A percentile compares a stretch with the other conserved stretches of the same genome.
These are phyloP conservation scores for Trichoderma gracile DNA, from an alignment of 2,329 filamentous ascomycete species.

Conservation along the genomic window DNA sequence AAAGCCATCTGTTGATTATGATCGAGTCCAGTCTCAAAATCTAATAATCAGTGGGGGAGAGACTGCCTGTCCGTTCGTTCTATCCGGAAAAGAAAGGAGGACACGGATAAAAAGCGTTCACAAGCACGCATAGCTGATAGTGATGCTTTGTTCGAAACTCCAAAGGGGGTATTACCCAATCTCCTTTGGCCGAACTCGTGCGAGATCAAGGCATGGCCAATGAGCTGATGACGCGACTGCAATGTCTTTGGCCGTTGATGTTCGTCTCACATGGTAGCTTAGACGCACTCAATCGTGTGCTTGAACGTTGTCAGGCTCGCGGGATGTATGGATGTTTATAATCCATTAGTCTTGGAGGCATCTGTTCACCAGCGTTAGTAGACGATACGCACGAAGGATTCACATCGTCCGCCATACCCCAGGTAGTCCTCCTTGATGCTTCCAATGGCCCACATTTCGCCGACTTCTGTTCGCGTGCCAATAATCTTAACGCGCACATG, in stretches of 20 bases:
- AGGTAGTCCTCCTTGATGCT: constrained; percentile 88
- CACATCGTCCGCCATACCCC: constrained; percentile 49
- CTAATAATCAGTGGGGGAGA: neutral
- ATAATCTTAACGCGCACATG: constrained; percentile 94
- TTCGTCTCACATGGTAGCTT: neutral
- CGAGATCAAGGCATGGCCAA: neutral
- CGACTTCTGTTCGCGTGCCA: constrained; percentile 89
- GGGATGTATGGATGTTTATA: constrained; percentile 9
- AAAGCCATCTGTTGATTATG: neutral
- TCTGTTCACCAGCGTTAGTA: constrained; percentile 25
- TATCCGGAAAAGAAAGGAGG: constrained; percentile 4
- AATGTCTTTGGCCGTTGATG: neutral
- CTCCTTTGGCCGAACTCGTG: neutral
- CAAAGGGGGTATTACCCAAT: neutral
- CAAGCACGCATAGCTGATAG: neutral
- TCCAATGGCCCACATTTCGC: constrained; percentile 93
- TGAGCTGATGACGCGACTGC: neutral
- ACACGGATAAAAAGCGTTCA: neutral
- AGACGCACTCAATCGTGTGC: neutral
- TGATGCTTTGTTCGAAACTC: neutral
- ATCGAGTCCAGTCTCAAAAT: constrained; percentile 4
- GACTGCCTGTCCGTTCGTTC: neutral
- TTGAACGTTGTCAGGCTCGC: neutral
- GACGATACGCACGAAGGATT: constrained; percentile 31
- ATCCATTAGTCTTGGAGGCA: constrained; percentile 30